A percentile compares a stretch with the other conserved stretches of the same genome.
Evolutionary conservation across 306 rosid species (phyloP).

Genomic region (Cicer cuneatum): DNA sequence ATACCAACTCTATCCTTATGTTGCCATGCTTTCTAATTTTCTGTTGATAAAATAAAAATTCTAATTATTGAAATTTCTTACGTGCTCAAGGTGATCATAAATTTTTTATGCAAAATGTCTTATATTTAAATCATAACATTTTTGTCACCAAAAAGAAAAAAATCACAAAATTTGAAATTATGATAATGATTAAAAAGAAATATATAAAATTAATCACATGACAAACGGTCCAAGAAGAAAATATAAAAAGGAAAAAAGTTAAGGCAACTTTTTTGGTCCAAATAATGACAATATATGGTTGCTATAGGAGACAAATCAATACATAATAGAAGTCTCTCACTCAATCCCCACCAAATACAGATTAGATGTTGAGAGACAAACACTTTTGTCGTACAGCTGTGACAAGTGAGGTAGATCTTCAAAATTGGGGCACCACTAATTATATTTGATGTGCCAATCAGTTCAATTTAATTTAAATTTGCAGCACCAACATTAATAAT

Average conservation of each 20-base stretch:
- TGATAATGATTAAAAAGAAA: background rate
- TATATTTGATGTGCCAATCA: conserved; percentile 16
- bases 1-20: too few relatives aligned
- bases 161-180: background rate
- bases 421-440: background rate
- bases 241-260: conserved; percentile 32
- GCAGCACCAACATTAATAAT: background rate
- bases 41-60: background rate
- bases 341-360: conserved; percentile 34
- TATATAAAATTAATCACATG: background rate
- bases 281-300: conserved; percentile 40
- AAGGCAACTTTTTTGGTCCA: conserved; percentile 36
- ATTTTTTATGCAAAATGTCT: background rate
- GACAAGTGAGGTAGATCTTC: conserved; percentile 28
- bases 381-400: conserved; percentile 51
- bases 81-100: background rate
- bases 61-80: background rate
- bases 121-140: background rate
- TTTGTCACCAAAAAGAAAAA: background rate
- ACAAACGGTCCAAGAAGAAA: conserved; percentile 38
- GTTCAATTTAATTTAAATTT: conserved; percentile 1
- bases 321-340: conserved; percentile 17
- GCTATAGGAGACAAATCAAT: conserved; percentile 43
- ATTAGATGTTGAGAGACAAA: conserved; percentile 37
- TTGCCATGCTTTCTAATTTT: background rate